Evolutionary conservation across 257 asterid genomes (phyloP).

Genomic region (Datura wrightii): DNA sequence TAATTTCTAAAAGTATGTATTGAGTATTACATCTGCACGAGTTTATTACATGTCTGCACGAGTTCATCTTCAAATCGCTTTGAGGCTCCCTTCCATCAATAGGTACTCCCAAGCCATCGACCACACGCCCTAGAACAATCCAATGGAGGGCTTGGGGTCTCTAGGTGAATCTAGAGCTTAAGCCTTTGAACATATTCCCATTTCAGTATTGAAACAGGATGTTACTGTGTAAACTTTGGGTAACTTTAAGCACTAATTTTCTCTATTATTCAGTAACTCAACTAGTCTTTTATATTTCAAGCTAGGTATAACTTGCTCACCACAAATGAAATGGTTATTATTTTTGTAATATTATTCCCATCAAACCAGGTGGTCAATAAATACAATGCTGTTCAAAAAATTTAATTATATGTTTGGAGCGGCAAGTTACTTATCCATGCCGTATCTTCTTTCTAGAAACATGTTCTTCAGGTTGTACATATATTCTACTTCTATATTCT

Average conservation of each 20-base stretch:
- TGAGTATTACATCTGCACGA: background rate
- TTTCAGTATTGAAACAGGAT: background rate
- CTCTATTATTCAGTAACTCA: background rate
- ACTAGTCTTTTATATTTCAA: background rate
- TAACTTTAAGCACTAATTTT: background rate
- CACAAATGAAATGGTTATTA: background rate
- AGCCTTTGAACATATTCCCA: background rate
- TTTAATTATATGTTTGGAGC: background rate
- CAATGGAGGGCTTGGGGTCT: background rate
- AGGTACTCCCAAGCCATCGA: too few species aligned
- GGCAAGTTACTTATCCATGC: background rate
- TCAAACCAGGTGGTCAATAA: background rate
- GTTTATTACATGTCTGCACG: background rate
- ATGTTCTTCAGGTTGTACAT: background rate
- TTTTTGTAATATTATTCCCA: background rate
- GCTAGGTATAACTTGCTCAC: background rate
- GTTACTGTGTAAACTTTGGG: background rate
- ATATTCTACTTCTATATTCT: background rate
- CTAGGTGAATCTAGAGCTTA: background rate
- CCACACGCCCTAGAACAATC: background rate
- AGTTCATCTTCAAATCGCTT: background rate
- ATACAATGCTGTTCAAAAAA: background rate
- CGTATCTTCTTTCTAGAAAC: background rate
- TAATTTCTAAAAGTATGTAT: background rate
- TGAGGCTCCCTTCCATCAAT: too few species aligned